Conservation (phyloP, 1,284 basidiomycete genomes). For the Gastroboletus turbinatus region DNA sequence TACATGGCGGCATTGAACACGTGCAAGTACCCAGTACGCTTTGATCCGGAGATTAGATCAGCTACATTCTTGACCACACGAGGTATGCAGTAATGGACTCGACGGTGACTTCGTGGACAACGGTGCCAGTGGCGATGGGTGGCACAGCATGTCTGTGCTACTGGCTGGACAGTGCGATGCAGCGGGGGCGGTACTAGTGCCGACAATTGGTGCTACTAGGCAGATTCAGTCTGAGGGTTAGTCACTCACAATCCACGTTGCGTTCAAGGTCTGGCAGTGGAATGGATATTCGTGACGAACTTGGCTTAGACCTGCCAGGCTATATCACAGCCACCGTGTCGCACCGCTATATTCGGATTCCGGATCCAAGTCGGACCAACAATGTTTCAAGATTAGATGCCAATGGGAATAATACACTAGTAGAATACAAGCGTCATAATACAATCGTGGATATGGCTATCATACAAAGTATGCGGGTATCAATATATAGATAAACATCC, state of each 20-base stretch:
- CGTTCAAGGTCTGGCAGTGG: not conserved
- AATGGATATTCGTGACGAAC: not conserved
- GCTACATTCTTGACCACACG: conserved; percentile 18
- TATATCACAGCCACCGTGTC: not conserved
- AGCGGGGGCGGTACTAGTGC: not conserved
- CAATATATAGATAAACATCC: conserved; percentile 12
- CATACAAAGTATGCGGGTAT: conserved; percentile 23
- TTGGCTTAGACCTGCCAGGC: not conserved
- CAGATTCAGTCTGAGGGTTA: not conserved
- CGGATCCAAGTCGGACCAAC: no score
- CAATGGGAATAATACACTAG: conserved; percentile 3
- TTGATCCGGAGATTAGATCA: conserved; percentile 22
- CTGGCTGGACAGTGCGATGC: not conserved
- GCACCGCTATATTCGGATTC: no score
- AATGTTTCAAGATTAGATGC: not conserved
- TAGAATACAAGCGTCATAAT: conserved; percentile 7
- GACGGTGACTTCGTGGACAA: not conserved
- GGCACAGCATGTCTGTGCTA: conserved; percentile 6
- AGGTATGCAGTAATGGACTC: conserved; percentile 10
- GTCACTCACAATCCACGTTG: not conserved
- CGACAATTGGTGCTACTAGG: not conserved
- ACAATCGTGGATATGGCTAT: conserved; percentile 8
- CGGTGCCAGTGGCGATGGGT: not conserved
- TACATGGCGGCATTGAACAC: conserved; percentile 10
- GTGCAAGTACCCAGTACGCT: conserved; percentile 10